Evolutionary conservation across 2,329 filamentous ascomycete genomes (phyloP).

Genomic region (Ophiostoma populinum): DNA sequence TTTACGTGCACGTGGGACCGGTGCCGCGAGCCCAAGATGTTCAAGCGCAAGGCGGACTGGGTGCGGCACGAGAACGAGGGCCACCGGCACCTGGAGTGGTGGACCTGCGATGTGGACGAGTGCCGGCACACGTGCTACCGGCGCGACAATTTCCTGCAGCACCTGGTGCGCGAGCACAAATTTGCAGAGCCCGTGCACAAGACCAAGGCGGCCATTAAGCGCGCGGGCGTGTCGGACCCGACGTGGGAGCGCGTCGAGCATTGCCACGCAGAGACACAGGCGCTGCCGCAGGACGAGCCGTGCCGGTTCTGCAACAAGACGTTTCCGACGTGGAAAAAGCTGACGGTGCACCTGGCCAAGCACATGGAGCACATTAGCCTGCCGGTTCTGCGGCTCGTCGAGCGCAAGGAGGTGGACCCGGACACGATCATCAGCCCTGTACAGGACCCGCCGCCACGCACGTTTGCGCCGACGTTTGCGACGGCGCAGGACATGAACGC

Average conservation of each 20-base stretch:
- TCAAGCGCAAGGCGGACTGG: slow-evolving; percentile 93
- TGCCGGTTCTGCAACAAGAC: slow-evolving; percentile 76
- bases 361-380: slow-evolving; percentile 89
- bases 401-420: slow-evolving; percentile 27
- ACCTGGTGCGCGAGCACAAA: slow-evolving; percentile 83
- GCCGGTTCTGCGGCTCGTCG: slow-evolving; percentile 51
- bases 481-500: slow-evolving; percentile 10
- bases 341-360: slow-evolving; percentile 82
- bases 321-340: slow-evolving; percentile 77
- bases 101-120: slow-evolving; percentile 67
- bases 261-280: slow-evolving; percentile 54
- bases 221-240: slow-evolving; percentile 37
- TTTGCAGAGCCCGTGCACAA: slow-evolving; percentile 67
- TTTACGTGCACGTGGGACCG: slow-evolving; percentile 82
- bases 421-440: slow-evolving; percentile 53
- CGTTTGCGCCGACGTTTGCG: slow-evolving; percentile 16
- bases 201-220: slow-evolving; percentile 54
- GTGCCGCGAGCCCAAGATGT: slow-evolving; percentile 74
- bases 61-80: slow-evolving; percentile 86
- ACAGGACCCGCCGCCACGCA: slow-evolving; percentile 33
- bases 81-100: slow-evolving; percentile 80
- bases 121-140: slow-evolving; percentile 72
- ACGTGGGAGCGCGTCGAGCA: slow-evolving; percentile 64
- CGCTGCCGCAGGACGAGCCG: slow-evolving; percentile 53
- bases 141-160: slow-evolving; percentile 84